Evolutionary conservation across 352 stramenopile genomes (phyloP).

Genomic region (Phytophthora europaea): DNA sequence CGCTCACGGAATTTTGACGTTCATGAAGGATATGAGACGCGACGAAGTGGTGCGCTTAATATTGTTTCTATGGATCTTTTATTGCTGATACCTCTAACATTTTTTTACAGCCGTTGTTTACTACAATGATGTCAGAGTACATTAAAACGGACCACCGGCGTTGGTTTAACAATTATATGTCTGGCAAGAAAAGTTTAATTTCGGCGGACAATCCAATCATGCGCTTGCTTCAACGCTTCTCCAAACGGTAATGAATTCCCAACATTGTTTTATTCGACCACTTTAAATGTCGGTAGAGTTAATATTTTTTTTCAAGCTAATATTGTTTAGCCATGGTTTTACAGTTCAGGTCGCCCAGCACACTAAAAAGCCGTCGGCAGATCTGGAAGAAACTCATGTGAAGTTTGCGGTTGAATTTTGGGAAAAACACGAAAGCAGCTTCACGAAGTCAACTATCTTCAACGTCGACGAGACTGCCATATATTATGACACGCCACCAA

Average conservation of each 20-base stretch:
- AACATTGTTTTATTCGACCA: too few relatives aligned
- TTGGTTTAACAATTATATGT: too few relatives aligned
- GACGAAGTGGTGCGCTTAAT: background rate
- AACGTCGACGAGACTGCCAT: background rate
- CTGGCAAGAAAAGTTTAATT: too few relatives aligned
- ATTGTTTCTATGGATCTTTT: background rate
- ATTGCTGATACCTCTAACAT: background rate
- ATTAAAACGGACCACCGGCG: background rate
- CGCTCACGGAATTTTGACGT: too few relatives aligned
- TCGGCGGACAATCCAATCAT: too few relatives aligned
- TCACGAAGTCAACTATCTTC: background rate
- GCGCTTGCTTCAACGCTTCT: too few relatives aligned
- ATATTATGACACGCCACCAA: background rate
- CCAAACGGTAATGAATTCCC: too few relatives aligned
- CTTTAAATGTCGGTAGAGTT: too few relatives aligned
- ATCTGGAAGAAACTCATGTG: background rate
- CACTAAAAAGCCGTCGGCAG: background rate
- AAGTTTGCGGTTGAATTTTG: background rate
- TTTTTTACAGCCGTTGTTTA: too few relatives aligned
- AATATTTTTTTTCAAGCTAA: too few relatives aligned
- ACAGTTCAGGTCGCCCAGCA: background rate
- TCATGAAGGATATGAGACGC: too few relatives aligned
- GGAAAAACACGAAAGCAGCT: background rate
- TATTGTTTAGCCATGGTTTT: background rate
- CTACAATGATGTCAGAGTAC: background rate